Evolutionary conservation across 352 stramenopile species (phyloP), one percentile per base, ranked within the genome.

Genomic region (Phytopythium vexans): DNA sequence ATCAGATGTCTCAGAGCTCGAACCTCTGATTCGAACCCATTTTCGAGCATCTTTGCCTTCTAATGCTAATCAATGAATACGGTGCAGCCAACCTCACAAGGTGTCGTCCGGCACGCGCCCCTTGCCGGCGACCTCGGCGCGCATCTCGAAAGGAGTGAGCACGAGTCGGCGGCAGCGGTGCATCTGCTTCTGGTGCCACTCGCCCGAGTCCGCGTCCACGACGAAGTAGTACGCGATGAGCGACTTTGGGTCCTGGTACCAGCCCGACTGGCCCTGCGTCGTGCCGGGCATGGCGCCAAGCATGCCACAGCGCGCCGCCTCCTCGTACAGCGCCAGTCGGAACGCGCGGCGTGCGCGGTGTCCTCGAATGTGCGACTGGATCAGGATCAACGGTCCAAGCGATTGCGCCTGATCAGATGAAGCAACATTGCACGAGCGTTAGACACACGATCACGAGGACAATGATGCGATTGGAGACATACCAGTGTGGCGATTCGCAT

Each of bases 231-330:
- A 89, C 43, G 82, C 82, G 44, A 84, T 72, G 47, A 84, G 63
- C 14, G 70, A 82, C 68, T 86, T 86, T 8, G 75, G 75, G 64
- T 92, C 77, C 60, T 90, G 66, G 57, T 92, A 92, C 77, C 82
- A 90, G 10, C 82, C 79, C 1, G 73, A 82, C 6, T 58, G 66
- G 35, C 79, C 82, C 55, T 92, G 79, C 3, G 66, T 60, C 0
- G 75, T 89, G 15, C 79, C 72, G 3, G 82, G 78, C 78, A 89
- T 89, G 4, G 78, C 82, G 21, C 82, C 82, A 1, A 92, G 68
- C 37, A 92, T 76, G 14, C 77, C 78, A 33, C 76, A 82, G 32
- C 62, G 64, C 31, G 88, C 55, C 1, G 81, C 76, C 49, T 92
- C 74, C 40, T 86, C 60, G 54, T 92, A 89, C 16, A 92, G 54